phyloP scores from a whole-genome alignment of 1,284 basidiomycete genomes.

The Rhodotorula glutinis region DNA sequence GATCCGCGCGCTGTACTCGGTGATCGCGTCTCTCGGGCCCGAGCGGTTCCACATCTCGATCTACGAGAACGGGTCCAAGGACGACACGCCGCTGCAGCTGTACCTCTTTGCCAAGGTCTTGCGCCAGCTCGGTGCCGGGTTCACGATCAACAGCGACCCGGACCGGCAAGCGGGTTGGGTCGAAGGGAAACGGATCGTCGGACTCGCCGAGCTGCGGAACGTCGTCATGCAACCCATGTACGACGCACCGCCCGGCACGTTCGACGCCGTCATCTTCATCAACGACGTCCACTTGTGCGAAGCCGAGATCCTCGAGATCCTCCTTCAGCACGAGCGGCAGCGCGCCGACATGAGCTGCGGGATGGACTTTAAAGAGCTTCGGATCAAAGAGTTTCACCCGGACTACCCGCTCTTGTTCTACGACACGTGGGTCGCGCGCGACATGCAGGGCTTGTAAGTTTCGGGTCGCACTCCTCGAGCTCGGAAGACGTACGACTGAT shows the following conservation, averaged over 20 bases:
- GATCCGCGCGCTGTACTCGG: constrained; percentile 35
- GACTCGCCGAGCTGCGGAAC: constrained; percentile 51
- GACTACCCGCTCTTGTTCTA: constrained; percentile 49
- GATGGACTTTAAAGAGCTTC: constrained; percentile 47
- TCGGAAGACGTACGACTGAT: too few species aligned
- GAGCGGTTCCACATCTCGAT: constrained; percentile 41
- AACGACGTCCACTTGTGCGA: constrained; percentile 52
- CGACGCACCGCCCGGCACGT: constrained; percentile 43
- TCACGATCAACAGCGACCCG: constrained; percentile 26
- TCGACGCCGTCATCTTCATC: constrained; percentile 50
- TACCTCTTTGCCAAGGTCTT: constrained; percentile 32
- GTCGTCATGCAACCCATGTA: constrained; percentile 49
- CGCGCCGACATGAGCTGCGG: constrained; percentile 52
- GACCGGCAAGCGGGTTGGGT: not conserved
- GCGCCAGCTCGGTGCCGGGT: constrained; percentile 35
- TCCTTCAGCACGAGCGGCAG: constrained; percentile 51
- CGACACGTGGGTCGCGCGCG: constrained; percentile 44
- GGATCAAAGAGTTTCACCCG: constrained; percentile 40
- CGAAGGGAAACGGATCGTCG: constrained; percentile 45
- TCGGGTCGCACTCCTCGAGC: too few species aligned
- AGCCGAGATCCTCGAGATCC: constrained; percentile 50
- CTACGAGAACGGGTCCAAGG: constrained; percentile 44
- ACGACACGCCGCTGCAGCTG: constrained; percentile 40
- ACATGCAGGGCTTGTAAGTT: constrained; percentile 11
- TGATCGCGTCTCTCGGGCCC: constrained; percentile 38